These are phyloP conservation scores for Abortiporus biennis DNA, from an alignment of 1,284 basidiomycete genomes.

Conservation along the genomic window DNA sequence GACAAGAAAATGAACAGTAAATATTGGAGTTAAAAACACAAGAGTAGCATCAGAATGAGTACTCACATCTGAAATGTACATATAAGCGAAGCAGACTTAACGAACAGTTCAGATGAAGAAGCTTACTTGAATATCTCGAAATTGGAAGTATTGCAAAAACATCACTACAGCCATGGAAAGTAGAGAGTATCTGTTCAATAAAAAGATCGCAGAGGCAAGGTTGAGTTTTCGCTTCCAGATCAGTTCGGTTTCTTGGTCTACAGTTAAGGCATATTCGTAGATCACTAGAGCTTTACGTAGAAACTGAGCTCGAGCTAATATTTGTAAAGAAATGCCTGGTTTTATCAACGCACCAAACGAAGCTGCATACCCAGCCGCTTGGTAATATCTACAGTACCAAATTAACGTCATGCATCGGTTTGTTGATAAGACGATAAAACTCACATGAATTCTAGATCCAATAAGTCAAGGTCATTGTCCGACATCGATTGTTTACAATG, in stretches of 20 bases:
- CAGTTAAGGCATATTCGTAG: slow-evolving; percentile 1
- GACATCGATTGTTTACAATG: too few species aligned
- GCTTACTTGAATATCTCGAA: background rate
- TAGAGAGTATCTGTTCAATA: background rate
- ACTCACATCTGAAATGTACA: too few species aligned
- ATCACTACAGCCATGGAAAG: background rate
- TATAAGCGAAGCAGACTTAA: background rate
- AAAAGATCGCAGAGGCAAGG: background rate
- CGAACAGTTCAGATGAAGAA: background rate
- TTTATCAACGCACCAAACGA: too few species aligned
- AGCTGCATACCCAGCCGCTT: too few species aligned
- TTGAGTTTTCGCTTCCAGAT: slow-evolving; percentile 1
- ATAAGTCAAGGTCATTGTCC: too few species aligned
- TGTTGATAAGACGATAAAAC: too few species aligned
- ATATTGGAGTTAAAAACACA: background rate
- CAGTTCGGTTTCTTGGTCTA: background rate
- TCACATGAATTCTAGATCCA: too few species aligned
- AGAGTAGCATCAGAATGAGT: background rate
- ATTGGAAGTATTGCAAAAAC: background rate
- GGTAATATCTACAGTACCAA: too few species aligned
- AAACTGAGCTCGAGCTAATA: too few species aligned
- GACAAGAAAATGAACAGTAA: background rate
- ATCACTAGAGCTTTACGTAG: background rate
- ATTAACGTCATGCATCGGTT: too few species aligned
- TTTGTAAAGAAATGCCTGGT: too few species aligned